Evolutionary conservation across 345 rosid species (phyloP).

Genomic region (Eucalyptus paniculata): DNA sequence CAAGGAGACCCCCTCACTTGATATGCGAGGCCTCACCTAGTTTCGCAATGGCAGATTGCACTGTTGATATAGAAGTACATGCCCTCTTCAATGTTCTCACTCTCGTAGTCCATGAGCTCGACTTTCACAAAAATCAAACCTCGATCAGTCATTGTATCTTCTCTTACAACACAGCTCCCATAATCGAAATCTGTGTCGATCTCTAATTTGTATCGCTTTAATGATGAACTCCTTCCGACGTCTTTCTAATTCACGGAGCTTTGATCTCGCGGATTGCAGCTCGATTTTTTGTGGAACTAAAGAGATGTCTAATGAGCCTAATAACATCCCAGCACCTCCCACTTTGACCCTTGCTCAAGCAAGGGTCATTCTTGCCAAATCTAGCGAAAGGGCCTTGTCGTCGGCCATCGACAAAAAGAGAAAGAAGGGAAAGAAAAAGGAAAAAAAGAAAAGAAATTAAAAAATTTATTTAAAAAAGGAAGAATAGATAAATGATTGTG

Average conservation of each 20-base stretch:
- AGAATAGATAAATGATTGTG: fast-evolving
- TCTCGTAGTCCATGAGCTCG: background rate
- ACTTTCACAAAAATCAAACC: background rate
- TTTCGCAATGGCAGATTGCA: fast-evolving
- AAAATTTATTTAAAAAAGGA: too few relatives aligned
- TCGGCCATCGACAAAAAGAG: fast-evolving
- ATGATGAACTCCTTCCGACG: background rate
- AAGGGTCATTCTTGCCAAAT: background rate
- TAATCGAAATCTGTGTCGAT: background rate
- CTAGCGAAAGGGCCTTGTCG: too few relatives aligned
- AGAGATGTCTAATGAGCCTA: background rate
- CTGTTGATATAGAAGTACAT: background rate
- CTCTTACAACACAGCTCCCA: background rate
- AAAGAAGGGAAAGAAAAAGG: fast-evolving
- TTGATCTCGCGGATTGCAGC: background rate
- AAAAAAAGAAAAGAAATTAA: fast-evolving
- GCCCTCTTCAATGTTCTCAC: background rate
- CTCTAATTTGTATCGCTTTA: background rate
- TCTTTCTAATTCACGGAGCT: background rate
- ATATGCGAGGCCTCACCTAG: background rate
- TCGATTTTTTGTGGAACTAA: background rate
- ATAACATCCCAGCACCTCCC: background rate
- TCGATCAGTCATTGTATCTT: background rate
- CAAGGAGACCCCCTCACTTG: background rate
- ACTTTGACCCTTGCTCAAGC: background rate